phyloP scores from a whole-genome alignment of 1,284 basidiomycete genomes.

The Microbotryum saponariae region DNA sequence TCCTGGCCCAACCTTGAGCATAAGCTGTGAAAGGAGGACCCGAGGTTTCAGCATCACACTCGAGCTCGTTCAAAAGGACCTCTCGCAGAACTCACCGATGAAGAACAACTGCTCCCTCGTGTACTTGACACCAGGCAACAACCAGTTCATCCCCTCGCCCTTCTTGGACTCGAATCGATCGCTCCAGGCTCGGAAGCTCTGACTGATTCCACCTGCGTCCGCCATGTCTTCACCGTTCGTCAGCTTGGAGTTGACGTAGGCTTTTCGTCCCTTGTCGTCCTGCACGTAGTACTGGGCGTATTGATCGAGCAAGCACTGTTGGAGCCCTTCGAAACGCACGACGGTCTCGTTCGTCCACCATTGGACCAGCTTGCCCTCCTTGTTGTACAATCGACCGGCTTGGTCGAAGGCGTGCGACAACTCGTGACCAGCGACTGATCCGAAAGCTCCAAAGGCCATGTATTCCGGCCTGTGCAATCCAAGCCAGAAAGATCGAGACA shows the following conservation, averaged over 20 bases:
- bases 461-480: slow-evolving; percentile 61
- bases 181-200: slow-evolving; percentile 42
- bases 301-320: slow-evolving; percentile 81
- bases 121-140: slow-evolving; percentile 40
- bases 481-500: slow-evolving; percentile 2
- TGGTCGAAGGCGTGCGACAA: slow-evolving; percentile 91
- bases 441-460: slow-evolving; percentile 83
- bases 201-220: slow-evolving; percentile 44
- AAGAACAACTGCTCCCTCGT: slow-evolving; percentile 43
- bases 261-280: slow-evolving; percentile 29
- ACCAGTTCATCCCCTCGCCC: slow-evolving; percentile 34
- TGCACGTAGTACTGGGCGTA: slow-evolving; percentile 52
- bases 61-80: slow-evolving; percentile 43
- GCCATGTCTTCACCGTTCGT: slow-evolving; percentile 61
- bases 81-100: slow-evolving; percentile 27
- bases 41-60: slow-evolving; percentile 78
- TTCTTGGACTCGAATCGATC: slow-evolving; percentile 32
- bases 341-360: slow-evolving; percentile 78
- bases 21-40: slow-evolving; percentile 84
- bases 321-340: slow-evolving; percentile 69
- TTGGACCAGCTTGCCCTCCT: slow-evolving; percentile 53
- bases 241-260: slow-evolving; percentile 49
- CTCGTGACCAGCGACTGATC: slow-evolving; percentile 81
- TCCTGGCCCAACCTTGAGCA: slow-evolving; percentile 64
- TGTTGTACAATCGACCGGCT: slow-evolving; percentile 60